Percentiles rank a stretch among this genome's conserved stretches.
Evolutionary conservation across 139 green algal genomes (phyloP).

Genomic region (Chlorella sp.): DNA sequence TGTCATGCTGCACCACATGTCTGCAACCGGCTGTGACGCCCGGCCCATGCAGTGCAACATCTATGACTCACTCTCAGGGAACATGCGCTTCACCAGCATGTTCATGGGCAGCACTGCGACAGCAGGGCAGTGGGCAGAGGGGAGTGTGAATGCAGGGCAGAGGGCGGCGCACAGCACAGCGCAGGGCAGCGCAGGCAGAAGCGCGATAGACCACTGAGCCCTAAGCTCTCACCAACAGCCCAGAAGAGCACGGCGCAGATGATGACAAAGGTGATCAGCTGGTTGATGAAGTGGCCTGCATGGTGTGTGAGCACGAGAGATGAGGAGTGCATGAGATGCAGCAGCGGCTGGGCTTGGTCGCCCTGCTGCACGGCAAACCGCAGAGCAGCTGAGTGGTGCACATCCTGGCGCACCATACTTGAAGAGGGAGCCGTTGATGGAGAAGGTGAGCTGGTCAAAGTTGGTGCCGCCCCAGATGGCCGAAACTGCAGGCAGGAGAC

Average conservation of each 20-base stretch:
- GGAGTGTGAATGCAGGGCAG: too few species aligned
- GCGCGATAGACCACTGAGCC: too few species aligned
- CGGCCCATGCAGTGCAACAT: background rate
- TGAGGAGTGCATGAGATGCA: too few species aligned
- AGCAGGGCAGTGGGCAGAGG: background rate
- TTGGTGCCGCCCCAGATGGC: background rate
- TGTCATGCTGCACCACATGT: too few species aligned
- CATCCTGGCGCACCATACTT: background rate
- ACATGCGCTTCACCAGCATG: background rate
- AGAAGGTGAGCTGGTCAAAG: background rate
- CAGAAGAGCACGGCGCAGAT: slow-evolving; percentile 30
- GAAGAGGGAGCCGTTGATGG: slow-evolving; percentile 15
- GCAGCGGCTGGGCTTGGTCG: too few species aligned
- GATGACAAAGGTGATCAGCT: slow-evolving; percentile 16
- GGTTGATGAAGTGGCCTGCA: slow-evolving; percentile 28
- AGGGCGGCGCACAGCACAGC: too few species aligned
- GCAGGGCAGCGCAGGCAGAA: too few species aligned
- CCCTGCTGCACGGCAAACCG: too few species aligned
- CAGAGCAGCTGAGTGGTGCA: too few species aligned
- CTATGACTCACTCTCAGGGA: background rate
- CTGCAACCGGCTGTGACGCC: too few species aligned
- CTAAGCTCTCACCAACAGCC: background rate
- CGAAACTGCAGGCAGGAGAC: background rate
- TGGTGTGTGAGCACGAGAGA: too few species aligned
- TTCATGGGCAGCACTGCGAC: background rate